A percentile compares a stretch with the other conserved stretches of the same genome.
Conservation (phyloP, 1,139 yeast species). For the Candida pseudoviswanathii region DNA sequence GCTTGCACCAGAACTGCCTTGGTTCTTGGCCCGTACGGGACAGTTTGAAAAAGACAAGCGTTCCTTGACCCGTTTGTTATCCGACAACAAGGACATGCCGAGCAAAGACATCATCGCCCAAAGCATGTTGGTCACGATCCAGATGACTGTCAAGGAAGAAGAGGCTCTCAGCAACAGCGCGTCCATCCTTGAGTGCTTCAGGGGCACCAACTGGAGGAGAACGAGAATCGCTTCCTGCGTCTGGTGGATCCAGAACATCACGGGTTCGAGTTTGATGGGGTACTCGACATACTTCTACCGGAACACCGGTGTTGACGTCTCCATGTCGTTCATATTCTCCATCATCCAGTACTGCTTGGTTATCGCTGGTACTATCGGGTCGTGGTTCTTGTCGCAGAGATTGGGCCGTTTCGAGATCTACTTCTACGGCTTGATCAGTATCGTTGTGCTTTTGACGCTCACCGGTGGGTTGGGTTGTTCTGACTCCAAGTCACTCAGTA, state of each 20-base stretch:
- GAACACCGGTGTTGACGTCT: slow-evolving; percentile 47
- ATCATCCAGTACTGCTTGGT: slow-evolving; percentile 52
- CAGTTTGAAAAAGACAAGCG: slow-evolving; percentile 35
- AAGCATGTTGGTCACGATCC: slow-evolving; percentile 45
- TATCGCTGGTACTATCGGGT: slow-evolving; percentile 49
- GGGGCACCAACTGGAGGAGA: slow-evolving; percentile 53
- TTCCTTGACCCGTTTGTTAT: slow-evolving; percentile 35
- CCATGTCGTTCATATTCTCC: slow-evolving; percentile 47
- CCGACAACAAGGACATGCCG: slow-evolving; percentile 35
- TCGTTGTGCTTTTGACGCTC: slow-evolving; percentile 39
- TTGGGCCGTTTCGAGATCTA: slow-evolving; percentile 55
- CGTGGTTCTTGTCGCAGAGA: slow-evolving; percentile 51
- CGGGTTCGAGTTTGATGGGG: slow-evolving; percentile 57
- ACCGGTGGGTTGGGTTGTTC: slow-evolving; percentile 43
- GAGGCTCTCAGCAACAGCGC: slow-evolving; percentile 30
- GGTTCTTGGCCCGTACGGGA: slow-evolving; percentile 45
- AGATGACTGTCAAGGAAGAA: slow-evolving; percentile 50
- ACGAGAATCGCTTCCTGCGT: slow-evolving; percentile 53
- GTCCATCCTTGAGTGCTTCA: slow-evolving; percentile 52
- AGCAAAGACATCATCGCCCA: slow-evolving; percentile 37
- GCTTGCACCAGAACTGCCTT: slow-evolving; percentile 46
- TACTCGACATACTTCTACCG: slow-evolving; percentile 57
- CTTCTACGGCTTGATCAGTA: slow-evolving; percentile 42
- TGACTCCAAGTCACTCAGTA: slow-evolving; percentile 19
- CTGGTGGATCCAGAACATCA: slow-evolving; percentile 52